Evolutionary conservation across 805 yeast species (phyloP).

Genomic region (Komagataella phaffii): DNA sequence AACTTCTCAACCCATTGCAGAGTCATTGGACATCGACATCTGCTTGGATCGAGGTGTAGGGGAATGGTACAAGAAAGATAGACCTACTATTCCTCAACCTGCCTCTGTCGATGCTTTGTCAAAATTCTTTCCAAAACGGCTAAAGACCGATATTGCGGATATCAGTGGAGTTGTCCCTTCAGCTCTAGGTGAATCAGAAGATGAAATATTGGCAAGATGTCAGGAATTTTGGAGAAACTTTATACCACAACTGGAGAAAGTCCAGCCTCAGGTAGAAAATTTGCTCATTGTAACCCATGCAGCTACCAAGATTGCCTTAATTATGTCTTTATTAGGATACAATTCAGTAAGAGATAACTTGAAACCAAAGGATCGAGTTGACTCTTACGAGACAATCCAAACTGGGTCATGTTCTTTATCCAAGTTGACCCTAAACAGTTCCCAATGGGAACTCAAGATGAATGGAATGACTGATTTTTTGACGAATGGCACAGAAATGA

Average conservation of each 20-base stretch:
- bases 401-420: slow-evolving; percentile 85
- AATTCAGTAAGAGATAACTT: slow-evolving; percentile 36
- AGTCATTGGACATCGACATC: slow-evolving; percentile 41
- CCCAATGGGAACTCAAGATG: slow-evolving; percentile 45
- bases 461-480: slow-evolving; percentile 70
- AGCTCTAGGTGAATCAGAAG: slow-evolving; percentile 58
- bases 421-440: slow-evolving; percentile 26
- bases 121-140: slow-evolving; percentile 45
- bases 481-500: slow-evolving; percentile 78
- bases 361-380: slow-evolving; percentile 18
- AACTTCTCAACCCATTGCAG: slow-evolving; percentile 62
- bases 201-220: slow-evolving; percentile 55
- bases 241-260: slow-evolving; percentile 39
- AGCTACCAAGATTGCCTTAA: slow-evolving; percentile 81
- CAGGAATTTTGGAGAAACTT: slow-evolving; percentile 38
- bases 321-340: slow-evolving; percentile 56
- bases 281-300: slow-evolving; percentile 84
- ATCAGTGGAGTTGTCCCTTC: slow-evolving; percentile 36
- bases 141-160: slow-evolving; percentile 15
- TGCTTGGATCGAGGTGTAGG: slow-evolving; percentile 75
- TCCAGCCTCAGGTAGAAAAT: slow-evolving; percentile 46
- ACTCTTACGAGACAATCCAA: slow-evolving; percentile 19
- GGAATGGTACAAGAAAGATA: slow-evolving; percentile 76
- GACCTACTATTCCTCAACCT: slow-evolving; percentile 60
- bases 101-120: slow-evolving; percentile 35